Percentiles rank a stretch among this genome's conserved stretches.
Evolutionary conservation across 345 rosid species (phyloP).

Genomic region (Conringia planisiliqua): DNA sequence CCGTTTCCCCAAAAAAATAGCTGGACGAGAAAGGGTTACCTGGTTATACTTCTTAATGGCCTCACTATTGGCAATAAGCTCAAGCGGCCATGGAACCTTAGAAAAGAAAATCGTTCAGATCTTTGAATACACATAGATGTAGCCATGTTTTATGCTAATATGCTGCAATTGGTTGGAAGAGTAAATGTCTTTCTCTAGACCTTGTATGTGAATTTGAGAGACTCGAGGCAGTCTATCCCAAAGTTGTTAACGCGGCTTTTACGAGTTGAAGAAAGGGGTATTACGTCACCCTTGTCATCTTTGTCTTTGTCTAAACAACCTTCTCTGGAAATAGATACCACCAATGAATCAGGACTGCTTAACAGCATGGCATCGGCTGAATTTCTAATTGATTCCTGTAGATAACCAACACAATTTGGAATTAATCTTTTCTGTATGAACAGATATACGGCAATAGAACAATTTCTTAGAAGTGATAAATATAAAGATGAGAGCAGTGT

Average conservation of each 20-base stretch:
- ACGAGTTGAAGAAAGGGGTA: slow-evolving; percentile 45
- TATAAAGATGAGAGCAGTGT: not conserved
- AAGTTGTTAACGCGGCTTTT: slow-evolving; percentile 48
- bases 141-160: slow-evolving; percentile 12
- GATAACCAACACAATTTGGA: slow-evolving; percentile 12
- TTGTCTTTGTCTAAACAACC: slow-evolving; percentile 47
- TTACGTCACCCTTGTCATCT: slow-evolving; percentile 50
- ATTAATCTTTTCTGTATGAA: not conserved
- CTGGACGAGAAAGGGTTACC: slow-evolving; percentile 44
- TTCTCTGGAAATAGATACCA: slow-evolving; percentile 60
- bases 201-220: slow-evolving; percentile 82
- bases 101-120: slow-evolving; percentile 3
- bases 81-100: slow-evolving; percentile 99
- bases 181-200: slow-evolving; percentile 37
- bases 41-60: slow-evolving; percentile 94
- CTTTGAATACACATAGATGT: slow-evolving; percentile 5
- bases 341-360: slow-evolving; percentile 80
- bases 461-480: not conserved
- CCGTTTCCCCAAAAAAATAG: slow-evolving; percentile 15
- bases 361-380: slow-evolving; percentile 84
- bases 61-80: slow-evolving; percentile 85
- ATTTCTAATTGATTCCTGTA: slow-evolving; percentile 91
- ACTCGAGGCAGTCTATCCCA: slow-evolving; percentile 78
- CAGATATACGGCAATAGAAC: slow-evolving; percentile 4
- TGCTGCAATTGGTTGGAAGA: slow-evolving; percentile 7